Conservation (phyloP, 805 yeast species). For the Diddensiella santjacobensis region DNA sequence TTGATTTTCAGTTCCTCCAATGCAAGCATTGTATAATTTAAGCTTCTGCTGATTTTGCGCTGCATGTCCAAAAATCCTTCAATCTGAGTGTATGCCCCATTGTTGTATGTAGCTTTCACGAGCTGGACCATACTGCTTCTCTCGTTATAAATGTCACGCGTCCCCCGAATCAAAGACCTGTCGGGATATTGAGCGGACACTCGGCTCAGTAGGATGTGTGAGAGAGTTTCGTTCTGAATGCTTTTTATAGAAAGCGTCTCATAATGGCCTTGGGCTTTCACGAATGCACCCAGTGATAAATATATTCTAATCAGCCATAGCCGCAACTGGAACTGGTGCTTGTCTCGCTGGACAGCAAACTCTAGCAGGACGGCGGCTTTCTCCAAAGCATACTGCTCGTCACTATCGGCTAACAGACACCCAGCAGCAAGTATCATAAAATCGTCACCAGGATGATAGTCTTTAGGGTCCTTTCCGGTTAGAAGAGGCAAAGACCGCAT, state of each 20-base stretch:
- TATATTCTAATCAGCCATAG: constrained; percentile 70
- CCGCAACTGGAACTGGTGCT: constrained; percentile 67
- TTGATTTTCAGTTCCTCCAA: constrained; percentile 29
- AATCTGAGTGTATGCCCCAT: constrained; percentile 60
- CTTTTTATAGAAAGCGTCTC: constrained; percentile 59
- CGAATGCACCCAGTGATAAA: constrained; percentile 51
- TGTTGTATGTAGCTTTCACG: constrained; percentile 52
- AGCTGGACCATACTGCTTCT: constrained; percentile 48
- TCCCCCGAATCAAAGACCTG: constrained; percentile 37
- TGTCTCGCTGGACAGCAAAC: constrained; percentile 49
- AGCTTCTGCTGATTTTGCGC: constrained; percentile 47
- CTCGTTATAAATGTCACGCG: constrained; percentile 50
- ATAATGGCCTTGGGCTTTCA: constrained; percentile 51
- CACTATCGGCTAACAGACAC: constrained; percentile 30
- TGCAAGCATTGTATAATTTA: constrained; percentile 32
- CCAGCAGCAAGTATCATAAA: constrained; percentile 55
- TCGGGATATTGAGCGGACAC: constrained; percentile 45
- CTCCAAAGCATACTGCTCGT: constrained; percentile 30
- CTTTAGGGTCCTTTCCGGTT: constrained; percentile 49
- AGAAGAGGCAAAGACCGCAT: constrained; percentile 38
- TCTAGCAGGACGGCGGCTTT: constrained; percentile 56
- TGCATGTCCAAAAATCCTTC: constrained; percentile 63
- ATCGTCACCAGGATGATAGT: constrained; percentile 68
- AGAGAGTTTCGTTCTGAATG: constrained; percentile 66
- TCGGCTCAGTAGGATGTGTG: constrained; percentile 50